Conservation (phyloP, 1,139 yeast genomes). For the Arxiozyma heterogenica region DNA sequence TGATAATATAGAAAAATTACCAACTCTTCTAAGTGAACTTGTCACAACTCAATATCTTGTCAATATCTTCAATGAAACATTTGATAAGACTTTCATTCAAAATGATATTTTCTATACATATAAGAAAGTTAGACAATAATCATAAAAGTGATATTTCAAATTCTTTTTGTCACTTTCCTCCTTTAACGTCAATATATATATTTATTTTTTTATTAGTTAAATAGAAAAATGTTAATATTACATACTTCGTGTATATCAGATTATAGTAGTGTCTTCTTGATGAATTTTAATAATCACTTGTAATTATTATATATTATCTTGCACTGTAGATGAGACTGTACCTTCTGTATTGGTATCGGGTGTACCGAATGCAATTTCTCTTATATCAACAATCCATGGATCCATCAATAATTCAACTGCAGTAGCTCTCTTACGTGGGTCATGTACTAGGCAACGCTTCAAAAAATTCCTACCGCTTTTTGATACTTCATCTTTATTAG, state of each 20-base stretch:
- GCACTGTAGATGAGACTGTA: neutral
- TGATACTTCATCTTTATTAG: slow-evolving; percentile 69
- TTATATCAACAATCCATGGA: slow-evolving; percentile 78
- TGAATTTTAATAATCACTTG: no score
- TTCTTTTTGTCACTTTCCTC: no score
- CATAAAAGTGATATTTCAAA: no score
- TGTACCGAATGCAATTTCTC: slow-evolving; percentile 57
- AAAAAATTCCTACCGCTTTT: slow-evolving; percentile 64
- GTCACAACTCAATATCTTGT: slow-evolving; percentile 3
- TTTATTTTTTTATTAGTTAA: neutral
- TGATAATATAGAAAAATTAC: slow-evolving; percentile 12
- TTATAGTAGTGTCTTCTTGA: neutral
- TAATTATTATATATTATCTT: neutral
- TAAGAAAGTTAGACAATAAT: slow-evolving; percentile 18
- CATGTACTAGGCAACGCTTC: slow-evolving; percentile 70
- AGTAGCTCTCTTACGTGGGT: slow-evolving; percentile 69
- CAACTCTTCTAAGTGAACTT: slow-evolving; percentile 11
- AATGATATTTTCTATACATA: slow-evolving; percentile 30
- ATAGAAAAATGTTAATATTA: neutral
- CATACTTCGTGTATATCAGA: neutral
- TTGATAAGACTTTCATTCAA: slow-evolving; percentile 19
- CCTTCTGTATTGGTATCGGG: neutral
- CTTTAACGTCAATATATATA: neutral
- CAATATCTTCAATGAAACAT: slow-evolving; percentile 6
- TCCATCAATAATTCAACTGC: slow-evolving; percentile 81